phyloP scores from a whole-genome alignment of 2,329 filamentous ascomycete genomes.

The Acrocalymma vagum region DNA sequence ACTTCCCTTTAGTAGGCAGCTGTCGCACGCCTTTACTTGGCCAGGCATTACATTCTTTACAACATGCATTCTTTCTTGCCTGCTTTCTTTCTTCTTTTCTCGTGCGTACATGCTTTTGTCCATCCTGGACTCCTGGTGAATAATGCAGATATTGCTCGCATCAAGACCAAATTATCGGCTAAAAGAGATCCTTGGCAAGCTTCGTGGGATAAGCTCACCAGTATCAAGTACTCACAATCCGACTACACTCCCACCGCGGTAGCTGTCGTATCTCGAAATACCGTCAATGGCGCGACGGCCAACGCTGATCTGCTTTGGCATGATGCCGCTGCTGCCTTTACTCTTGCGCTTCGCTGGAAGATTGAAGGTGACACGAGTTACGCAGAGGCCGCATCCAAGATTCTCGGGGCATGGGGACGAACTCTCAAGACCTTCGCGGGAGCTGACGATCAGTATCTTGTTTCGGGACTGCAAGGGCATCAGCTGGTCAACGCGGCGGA shows the following conservation, averaged over 20 bases:
- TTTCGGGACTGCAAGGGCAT: conserved; percentile 56
- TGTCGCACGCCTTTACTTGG: too few relatives aligned
- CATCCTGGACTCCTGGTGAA: conserved; percentile 11
- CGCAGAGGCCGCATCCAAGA: conserved; percentile 47
- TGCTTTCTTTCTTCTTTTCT: conserved; percentile 8
- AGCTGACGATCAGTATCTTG: conserved; percentile 49
- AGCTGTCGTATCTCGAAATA: conserved; percentile 3
- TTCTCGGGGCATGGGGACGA: conserved; percentile 51
- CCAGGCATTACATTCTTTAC: too few relatives aligned
- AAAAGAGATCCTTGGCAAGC: conserved; percentile 11
- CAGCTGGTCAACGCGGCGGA: conserved; percentile 58
- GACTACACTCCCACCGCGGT: conserved; percentile 5
- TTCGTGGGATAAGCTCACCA: conserved; percentile 10
- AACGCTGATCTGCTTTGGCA: conserved; percentile 8
- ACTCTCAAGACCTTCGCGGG: conserved; percentile 45
- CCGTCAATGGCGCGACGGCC: conserved; percentile 1
- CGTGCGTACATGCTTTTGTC: neutral
- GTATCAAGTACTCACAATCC: conserved; percentile 8
- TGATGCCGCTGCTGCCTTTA: conserved; percentile 50
- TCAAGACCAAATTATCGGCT: conserved; percentile 9
- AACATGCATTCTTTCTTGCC: too few relatives aligned
- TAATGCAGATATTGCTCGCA: conserved; percentile 8
- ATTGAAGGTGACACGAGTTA: conserved; percentile 47
- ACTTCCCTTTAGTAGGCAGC: too few relatives aligned
- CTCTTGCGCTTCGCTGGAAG: conserved; percentile 52